These are phyloP conservation scores for Hymenoscyphus occultus DNA, from an alignment of 2,329 filamentous ascomycete genomes.

Conservation along the genomic window DNA sequence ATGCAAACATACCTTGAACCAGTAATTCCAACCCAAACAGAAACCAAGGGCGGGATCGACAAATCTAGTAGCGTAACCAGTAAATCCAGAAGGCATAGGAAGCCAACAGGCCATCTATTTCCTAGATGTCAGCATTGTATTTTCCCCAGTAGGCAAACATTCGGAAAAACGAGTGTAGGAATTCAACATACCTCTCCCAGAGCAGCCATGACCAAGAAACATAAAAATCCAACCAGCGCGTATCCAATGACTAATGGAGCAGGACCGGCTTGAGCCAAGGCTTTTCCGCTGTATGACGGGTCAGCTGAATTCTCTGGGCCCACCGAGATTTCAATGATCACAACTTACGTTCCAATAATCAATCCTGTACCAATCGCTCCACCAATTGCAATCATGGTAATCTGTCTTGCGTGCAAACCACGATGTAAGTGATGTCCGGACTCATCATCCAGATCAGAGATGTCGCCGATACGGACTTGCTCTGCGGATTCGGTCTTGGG, in stretches of 20 bases:
- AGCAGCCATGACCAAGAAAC: conserved; percentile 77
- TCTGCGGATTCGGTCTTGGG: conserved; percentile 10
- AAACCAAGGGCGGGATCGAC: conserved; percentile 79
- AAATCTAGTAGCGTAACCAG: conserved; percentile 75
- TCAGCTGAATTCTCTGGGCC: conserved; percentile 15
- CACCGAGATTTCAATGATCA: not conserved
- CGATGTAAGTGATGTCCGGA: conserved; percentile 41
- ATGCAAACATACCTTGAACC: conserved; percentile 27
- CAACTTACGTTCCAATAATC: conserved; percentile 59
- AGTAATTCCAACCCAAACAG: conserved; percentile 48
- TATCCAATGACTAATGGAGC: conserved; percentile 72
- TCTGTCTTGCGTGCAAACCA: conserved; percentile 50
- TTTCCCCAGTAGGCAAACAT: not conserved
- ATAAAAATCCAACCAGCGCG: conserved; percentile 64
- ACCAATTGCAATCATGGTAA: conserved; percentile 62
- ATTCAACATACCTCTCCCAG: conserved; percentile 70
- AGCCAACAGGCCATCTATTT: conserved; percentile 73
- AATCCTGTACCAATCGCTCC: conserved; percentile 70
- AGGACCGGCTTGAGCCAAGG: conserved; percentile 50
- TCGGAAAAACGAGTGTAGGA: conserved; percentile 73
- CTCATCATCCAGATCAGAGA: conserved; percentile 38
- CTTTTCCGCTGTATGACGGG: conserved; percentile 31
- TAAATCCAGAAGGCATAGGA: conserved; percentile 74
- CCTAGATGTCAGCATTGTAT: not conserved
- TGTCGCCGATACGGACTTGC: conserved; percentile 10